Evolutionary conservation across 768 basidiomycete genomes (phyloP).

Genomic region (Artomyces pyxidatus): DNA sequence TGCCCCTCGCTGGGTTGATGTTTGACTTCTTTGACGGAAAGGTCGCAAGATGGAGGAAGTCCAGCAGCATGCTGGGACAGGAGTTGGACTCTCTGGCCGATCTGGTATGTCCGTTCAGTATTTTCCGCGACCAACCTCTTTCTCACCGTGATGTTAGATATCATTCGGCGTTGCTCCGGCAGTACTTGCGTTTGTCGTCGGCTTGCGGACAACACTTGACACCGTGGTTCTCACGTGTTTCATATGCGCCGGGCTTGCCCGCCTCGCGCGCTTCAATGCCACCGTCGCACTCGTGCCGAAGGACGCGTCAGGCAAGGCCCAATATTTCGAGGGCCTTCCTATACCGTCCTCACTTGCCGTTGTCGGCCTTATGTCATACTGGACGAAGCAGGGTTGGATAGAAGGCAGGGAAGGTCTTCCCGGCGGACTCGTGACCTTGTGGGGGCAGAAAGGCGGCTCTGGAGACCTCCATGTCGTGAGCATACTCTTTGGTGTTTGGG

Average conservation of each 20-base stretch:
- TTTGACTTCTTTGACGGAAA: conserved; percentile 99
- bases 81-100: conserved; percentile 97
- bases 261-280: conserved; percentile 96
- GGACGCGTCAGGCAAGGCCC: conserved; percentile 75
- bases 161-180: conserved; percentile 98
- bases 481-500: conserved; percentile 79
- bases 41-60: conserved; percentile 95
- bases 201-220: conserved; percentile 87
- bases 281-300: conserved; percentile 93
- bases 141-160: conserved; percentile 43
- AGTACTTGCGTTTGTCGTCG: conserved; percentile 84
- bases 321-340: conserved; percentile 96
- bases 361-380: conserved; percentile 72
- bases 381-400: conserved; percentile 81
- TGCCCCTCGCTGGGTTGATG: conserved; percentile 90
- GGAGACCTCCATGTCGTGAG: conserved; percentile 82
- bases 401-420: conserved; percentile 71
- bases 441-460: conserved; percentile 62
- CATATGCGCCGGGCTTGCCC: conserved; percentile 93
- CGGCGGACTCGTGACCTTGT: conserved; percentile 62
- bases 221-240: conserved; percentile 80
- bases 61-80: conserved; percentile 92
- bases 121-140: conserved; percentile 3
- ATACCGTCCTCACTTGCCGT: conserved; percentile 86
- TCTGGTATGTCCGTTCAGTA: conserved; percentile 46